Evolutionary conservation across 2,329 filamentous ascomycete species (phyloP).

Genomic region (Exophiala sp.): DNA sequence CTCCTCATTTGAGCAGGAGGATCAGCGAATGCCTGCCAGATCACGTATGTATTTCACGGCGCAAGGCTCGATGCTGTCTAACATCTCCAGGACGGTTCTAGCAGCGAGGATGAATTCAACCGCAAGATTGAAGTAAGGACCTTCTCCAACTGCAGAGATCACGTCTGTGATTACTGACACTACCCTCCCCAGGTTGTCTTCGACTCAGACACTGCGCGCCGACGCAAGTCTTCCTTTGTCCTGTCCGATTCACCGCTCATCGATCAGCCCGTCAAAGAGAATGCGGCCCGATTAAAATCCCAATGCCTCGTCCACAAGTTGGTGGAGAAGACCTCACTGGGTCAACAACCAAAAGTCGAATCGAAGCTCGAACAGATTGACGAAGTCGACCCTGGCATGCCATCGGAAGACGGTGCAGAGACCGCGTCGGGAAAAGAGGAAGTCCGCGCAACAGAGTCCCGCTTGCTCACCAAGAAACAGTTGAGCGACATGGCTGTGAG

Average conservation of each 20-base stretch:
- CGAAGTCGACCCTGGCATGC: conserved; percentile 26
- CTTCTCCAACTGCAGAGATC: not conserved
- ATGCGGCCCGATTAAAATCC: conserved; percentile 43
- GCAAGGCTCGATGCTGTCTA: not conserved
- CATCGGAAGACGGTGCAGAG: conserved; percentile 20
- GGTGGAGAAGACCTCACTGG: conserved; percentile 41
- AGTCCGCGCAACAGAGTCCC: conserved; percentile 52
- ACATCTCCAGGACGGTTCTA: conserved; percentile 33
- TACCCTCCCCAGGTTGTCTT: conserved; percentile 51
- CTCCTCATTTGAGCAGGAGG: conserved; percentile 23
- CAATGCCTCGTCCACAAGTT: conserved; percentile 62
- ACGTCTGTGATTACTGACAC: not conserved
- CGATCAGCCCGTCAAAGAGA: conserved; percentile 35
- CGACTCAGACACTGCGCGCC: conserved; percentile 49
- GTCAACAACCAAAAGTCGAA: conserved; percentile 24
- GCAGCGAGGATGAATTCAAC: conserved; percentile 38
- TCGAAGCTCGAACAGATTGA: conserved; percentile 24
- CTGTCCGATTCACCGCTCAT: conserved; percentile 25
- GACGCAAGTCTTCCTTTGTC: conserved; percentile 60
- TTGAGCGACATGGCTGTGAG: conserved; percentile 96
- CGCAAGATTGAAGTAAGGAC: conserved; percentile 26
- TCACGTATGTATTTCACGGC: conserved; percentile 13
- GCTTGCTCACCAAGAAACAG: conserved; percentile 92
- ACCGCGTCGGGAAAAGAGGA: conserved; percentile 29
- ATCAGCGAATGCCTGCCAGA: conserved; percentile 24